Evolutionary conservation across 208 protist species (phyloP).

Genomic region (Trypanosoma rangeli): DNA sequence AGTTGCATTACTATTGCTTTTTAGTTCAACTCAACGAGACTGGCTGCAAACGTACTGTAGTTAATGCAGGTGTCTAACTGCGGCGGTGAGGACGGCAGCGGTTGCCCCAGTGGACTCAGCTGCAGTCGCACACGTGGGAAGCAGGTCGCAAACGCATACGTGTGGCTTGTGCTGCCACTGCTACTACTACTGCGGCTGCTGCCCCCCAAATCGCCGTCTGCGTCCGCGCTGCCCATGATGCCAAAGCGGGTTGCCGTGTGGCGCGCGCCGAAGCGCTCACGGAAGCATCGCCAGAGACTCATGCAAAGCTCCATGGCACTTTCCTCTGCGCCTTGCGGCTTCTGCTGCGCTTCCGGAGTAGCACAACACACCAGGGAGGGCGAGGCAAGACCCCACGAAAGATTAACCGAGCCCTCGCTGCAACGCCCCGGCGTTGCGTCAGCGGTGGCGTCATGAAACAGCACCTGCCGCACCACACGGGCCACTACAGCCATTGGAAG

Average conservation of each 20-base stretch:
- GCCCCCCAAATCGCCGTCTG: neutral
- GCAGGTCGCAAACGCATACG: conserved; percentile 24
- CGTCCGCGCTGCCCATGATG: conserved; percentile 18
- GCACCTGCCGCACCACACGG: conserved; percentile 37
- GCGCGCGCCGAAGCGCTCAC: conserved; percentile 74
- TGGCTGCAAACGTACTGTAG: conserved; percentile 62
- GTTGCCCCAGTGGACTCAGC: conserved; percentile 13
- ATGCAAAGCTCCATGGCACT: conserved; percentile 50
- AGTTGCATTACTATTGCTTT: too few relatives aligned
- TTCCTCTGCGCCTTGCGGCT: conserved; percentile 40
- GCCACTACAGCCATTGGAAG: conserved; percentile 66
- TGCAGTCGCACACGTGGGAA: conserved; percentile 54
- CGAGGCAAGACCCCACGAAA: neutral
- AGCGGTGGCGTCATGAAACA: neutral
- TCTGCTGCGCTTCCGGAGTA: conserved; percentile 53
- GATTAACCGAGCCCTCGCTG: neutral
- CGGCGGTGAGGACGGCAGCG: conserved; percentile 36
- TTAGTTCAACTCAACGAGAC: conserved; percentile 48
- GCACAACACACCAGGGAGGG: conserved; percentile 3
- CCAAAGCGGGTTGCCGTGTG: conserved; percentile 73
- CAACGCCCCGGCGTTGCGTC: neutral
- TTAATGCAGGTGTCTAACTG: conserved; percentile 63
- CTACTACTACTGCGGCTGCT: neutral
- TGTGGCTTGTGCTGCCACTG: neutral
- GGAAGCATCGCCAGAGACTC: conserved; percentile 54